A percentile compares a stretch with the other conserved stretches of the same genome.
Evolutionary conservation across 768 basidiomycete species (phyloP).

Genomic region (Hebeloma cylindrosporum): DNA sequence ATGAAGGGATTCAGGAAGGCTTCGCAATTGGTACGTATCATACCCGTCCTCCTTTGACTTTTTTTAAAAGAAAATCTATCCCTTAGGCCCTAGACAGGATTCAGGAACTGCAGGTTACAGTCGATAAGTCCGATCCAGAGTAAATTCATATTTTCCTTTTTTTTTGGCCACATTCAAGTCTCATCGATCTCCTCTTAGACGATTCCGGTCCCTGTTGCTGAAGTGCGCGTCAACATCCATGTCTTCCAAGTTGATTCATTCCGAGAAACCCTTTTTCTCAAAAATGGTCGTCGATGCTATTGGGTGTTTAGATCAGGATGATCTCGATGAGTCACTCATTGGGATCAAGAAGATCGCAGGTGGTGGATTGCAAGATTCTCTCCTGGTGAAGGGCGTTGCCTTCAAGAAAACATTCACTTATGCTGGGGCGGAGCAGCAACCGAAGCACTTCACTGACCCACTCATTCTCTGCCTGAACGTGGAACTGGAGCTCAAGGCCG

Average conservation of each 20-base stretch:
- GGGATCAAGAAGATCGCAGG: conserved; percentile 98
- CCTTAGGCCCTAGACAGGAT: conserved; percentile 80
- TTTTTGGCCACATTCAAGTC: conserved; percentile 7
- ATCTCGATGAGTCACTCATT: conserved; percentile 93
- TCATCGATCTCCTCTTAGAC: conserved; percentile 46
- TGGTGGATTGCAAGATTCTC: conserved; percentile 96
- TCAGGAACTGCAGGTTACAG: conserved; percentile 83
- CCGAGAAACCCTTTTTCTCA: conserved; percentile 98
- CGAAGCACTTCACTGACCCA: conserved; percentile 86
- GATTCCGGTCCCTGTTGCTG: conserved; percentile 89
- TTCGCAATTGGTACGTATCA: conserved; percentile 68
- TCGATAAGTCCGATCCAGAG: conserved; percentile 91
- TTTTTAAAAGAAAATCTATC: conserved; percentile 9
- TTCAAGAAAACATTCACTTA: conserved; percentile 99
- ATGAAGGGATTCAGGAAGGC: conserved; percentile 95
- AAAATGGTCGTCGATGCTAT: conserved; percentile 99
- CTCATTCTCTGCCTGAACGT: conserved; percentile 95
- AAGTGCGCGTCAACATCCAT: conserved; percentile 99
- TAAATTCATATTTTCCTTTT: conserved; percentile 39
- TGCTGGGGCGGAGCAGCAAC: conserved; percentile 98
- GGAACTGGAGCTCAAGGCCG: conserved; percentile 97
- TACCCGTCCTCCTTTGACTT: conserved; percentile 7
- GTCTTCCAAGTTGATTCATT: conserved; percentile 99
- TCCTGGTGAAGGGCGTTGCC: conserved; percentile 85
- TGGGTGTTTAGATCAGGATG: conserved; percentile 85